Base-by-base conservation (phyloP, 371 early-diverging fungal genomes). In the Mucor irregularis region DNA sequence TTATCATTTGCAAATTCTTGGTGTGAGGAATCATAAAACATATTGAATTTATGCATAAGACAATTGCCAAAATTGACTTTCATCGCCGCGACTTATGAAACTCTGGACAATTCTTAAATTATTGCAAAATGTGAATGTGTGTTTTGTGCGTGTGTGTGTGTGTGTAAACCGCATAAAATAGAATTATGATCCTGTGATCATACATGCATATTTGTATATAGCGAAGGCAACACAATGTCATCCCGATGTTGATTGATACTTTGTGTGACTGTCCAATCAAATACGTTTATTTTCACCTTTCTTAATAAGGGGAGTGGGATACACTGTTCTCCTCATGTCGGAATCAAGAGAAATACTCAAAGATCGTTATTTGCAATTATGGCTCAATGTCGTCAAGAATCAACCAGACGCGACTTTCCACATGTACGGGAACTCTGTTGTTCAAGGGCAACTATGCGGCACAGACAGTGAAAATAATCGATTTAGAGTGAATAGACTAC, bases 401-500 rank as follows among this genome's bases (percentile, higher is more conserved):
- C 43, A 55, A 17, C 68, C 72, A 1, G 30, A 49, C 0, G 64
- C 62, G 4, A 67, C 52, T 0, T 53, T 78, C 8, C 49, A 63
- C 34, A 49, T 83, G 35, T 64, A 73, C 11, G 67, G 70, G 38
- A 62, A 66, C 34, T 68, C 63, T 10, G 52, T 49, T 2, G 76
- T 81, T 0, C 37, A 63, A 47, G 84, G 79, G 1, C 56, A 59
- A 4, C 56, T 81, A 7, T 47, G 66, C 13, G 77, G 70, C 1
- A 71, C 71, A 7, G 84, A 83, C 26, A 61, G 73, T 31, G 76
- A 78, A 55, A 76, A 76, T 26, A 74, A 78, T 34, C 75, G 84
- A 1, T 64, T 83, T 22, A 60, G 80, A 26, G 62, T 83, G 19
- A 61, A 81, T 53, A 30, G 57, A 3, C 49, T 83, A 16, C 59